Evolutionary conservation across 345 rosid species (phyloP), one percentile per base, ranked within the genome.

Genomic region (Stellera chamaejasme): DNA sequence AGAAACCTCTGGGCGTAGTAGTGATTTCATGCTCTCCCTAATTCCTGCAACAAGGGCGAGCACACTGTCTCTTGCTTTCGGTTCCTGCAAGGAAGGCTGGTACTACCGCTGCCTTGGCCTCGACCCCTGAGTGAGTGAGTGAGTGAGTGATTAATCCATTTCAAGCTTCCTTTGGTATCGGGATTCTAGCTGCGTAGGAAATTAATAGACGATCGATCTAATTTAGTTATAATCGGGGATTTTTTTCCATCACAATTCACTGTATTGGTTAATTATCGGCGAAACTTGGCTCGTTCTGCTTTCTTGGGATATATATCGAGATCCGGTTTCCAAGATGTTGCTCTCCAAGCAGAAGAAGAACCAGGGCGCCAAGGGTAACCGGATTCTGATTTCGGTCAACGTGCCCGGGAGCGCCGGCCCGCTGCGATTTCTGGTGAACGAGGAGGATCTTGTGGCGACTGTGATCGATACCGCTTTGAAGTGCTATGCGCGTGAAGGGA

Each of bases 41-140:
- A 19, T 1, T 74, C 63, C 74, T 36, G 69, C 68, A 64, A 50
- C 65, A 72, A 78, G 91, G 95, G 93, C 79, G 95, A 79, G 90
- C 86, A 68, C 67, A 67, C 60, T 68, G 68, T 56, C 76, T 69
- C 83, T 80, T 62, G 72, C 90, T 39, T 90, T 86, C 70, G 97
- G 88, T 11, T 87, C 97, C 47, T 87, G 97, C 88, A 90, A 84
- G 73, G 86, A 82, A 69, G 95, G 84, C 85, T 90, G 97, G 97
- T 90, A 87, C 90, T 84, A 71, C 36, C 95, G 93, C 87, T 87
- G 97, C 90, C 70, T 77, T 57, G 90, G 95, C 66, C 68, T 82
- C 73, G 93, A 90, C 86, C 97, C 97, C n/a, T n/a, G n/a, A n/a
- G n/a, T n/a, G n/a, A n/a, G n/a, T n/a, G n/a, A n/a, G n/a, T n/a